A percentile compares a stretch with the other conserved stretches of the same genome.
These are phyloP conservation scores for Sutorius australiensis DNA, from an alignment of 768 basidiomycete genomes.

Conservation along the genomic window DNA sequence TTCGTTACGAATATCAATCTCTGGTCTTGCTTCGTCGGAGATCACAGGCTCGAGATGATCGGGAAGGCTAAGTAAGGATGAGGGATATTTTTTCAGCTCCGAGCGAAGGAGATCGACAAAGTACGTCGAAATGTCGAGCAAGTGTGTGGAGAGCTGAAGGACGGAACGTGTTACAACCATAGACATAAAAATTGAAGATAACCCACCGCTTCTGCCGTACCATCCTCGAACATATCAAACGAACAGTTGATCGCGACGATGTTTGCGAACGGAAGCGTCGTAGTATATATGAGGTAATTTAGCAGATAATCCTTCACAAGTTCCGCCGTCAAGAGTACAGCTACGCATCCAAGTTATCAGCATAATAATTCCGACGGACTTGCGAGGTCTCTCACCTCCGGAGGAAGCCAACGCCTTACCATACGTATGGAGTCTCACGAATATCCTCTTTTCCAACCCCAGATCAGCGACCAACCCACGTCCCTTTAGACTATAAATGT, in stretches of 20 bases:
- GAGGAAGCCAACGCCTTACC: slow-evolving; percentile 85
- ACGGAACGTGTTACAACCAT: slow-evolving; percentile 27
- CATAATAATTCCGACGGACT: not conserved
- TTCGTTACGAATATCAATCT: not conserved
- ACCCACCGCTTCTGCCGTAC: slow-evolving; percentile 52
- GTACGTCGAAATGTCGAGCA: slow-evolving; percentile 24
- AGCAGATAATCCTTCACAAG: slow-evolving; percentile 80
- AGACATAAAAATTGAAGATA: not conserved
- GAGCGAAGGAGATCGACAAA: slow-evolving; percentile 33
- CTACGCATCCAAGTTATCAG: slow-evolving; percentile 32
- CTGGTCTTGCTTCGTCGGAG: not conserved
- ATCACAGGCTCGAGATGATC: slow-evolving; percentile 12
- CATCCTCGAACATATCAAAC: slow-evolving; percentile 73
- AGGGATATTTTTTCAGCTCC: slow-evolving; percentile 28
- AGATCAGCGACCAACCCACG: slow-evolving; percentile 68
- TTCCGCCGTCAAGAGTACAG: slow-evolving; percentile 69
- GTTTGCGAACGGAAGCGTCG: slow-evolving; percentile 72
- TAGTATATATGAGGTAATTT: slow-evolving; percentile 94
- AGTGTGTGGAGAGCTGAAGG: slow-evolving; percentile 27
- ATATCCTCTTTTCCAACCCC: slow-evolving; percentile 66
- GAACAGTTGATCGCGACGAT: slow-evolving; percentile 73
- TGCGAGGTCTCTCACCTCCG: slow-evolving; percentile 59
- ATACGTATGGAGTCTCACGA: slow-evolving; percentile 85
- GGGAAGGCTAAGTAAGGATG: slow-evolving; percentile 26
- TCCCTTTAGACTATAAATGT: slow-evolving; percentile 78